Evolutionary conservation across 805 yeast genomes (phyloP).

Genomic region (Ogataea paradorogensis): DNA sequence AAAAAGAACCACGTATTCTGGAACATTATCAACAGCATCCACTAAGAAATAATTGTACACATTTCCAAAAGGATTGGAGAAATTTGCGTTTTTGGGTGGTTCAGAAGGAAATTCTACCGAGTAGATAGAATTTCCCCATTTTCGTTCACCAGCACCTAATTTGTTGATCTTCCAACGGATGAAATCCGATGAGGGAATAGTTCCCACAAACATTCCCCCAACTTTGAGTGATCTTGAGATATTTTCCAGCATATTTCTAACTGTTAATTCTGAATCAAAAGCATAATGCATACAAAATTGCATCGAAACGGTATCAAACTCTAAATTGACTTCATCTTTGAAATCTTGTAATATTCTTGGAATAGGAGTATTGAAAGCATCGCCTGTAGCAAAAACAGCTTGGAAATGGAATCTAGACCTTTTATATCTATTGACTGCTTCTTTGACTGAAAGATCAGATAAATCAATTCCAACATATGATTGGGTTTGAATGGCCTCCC

Average conservation of each 20-base stretch:
- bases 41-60: conserved; percentile 74
- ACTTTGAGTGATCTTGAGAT: conserved; percentile 69
- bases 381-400: conserved; percentile 87
- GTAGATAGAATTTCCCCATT: conserved; percentile 86
- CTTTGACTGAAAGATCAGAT: conserved; percentile 81
- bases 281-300: conserved; percentile 97
- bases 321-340: conserved; percentile 61
- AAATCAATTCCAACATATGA: conserved; percentile 91
- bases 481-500: conserved; percentile 68
- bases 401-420: conserved; percentile 42
- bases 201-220: conserved; percentile 90
- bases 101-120: conserved; percentile 75
- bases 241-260: conserved; percentile 67
- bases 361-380: conserved; percentile 72
- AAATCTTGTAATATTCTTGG: conserved; percentile 67
- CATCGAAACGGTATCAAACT: conserved; percentile 83
- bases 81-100: conserved; percentile 74
- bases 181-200: conserved; percentile 89
- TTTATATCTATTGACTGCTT: conserved; percentile 74
- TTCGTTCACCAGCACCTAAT: conserved; percentile 47
- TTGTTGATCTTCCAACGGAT: conserved; percentile 64
- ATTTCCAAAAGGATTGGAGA: conserved; percentile 77
- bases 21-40: conserved; percentile 96
- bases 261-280: conserved; percentile 79
- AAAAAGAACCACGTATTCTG: conserved; percentile 95